Base-by-base conservation (phyloP, 1,284 basidiomycete genomes). In the Melampsora americana region DNA sequence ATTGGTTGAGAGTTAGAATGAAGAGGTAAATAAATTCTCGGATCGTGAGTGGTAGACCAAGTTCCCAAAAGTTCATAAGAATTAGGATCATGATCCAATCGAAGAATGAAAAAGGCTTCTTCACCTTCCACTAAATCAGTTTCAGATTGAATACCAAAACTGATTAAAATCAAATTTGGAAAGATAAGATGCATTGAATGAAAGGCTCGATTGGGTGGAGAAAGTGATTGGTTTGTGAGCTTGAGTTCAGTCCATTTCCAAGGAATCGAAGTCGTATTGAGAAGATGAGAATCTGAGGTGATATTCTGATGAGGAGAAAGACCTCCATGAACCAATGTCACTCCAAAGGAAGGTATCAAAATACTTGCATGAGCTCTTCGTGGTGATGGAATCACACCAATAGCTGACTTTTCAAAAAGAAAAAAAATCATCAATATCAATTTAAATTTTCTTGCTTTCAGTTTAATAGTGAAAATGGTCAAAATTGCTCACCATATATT, bases 331-430 rank as follows among this genome's bases (percentile, higher is more conserved):
- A 62, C 11, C 26, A 62, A 30, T 12, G 61, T 30, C 26, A 62
- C 32, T 14, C 32, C 32, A 1, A 62, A 62, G 6, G 32, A 39
- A 20, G 23, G 26, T 39, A 62, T n/a, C 26, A 35, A 7, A 28
- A 62, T 20, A n/a, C 61, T 62, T 28, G 61, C 61, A 16, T 62
- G 61, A 30, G n/a, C 61, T 30, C 20, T 30, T 30, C 61, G 61
- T 39, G 18, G 20, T 28, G 26, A 30, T 6, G 61, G 61, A 9
- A 28, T 20, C 12, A 20, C 20, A 7, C 61, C 61, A 30, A 20
- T 35, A 39, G 32, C 32, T 30, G 61, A 16, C 61, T 62, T 23
- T 23, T n/a, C 20, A 28, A 0, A 59, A 62, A 23, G 7, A 62
- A 30, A 11, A 62, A 32, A 20, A 16, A n/a, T n/a, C n/a, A n/a